Base-by-base conservation (phyloP, 805 yeast genomes). In the Jamesozyma lodderae region DNA sequence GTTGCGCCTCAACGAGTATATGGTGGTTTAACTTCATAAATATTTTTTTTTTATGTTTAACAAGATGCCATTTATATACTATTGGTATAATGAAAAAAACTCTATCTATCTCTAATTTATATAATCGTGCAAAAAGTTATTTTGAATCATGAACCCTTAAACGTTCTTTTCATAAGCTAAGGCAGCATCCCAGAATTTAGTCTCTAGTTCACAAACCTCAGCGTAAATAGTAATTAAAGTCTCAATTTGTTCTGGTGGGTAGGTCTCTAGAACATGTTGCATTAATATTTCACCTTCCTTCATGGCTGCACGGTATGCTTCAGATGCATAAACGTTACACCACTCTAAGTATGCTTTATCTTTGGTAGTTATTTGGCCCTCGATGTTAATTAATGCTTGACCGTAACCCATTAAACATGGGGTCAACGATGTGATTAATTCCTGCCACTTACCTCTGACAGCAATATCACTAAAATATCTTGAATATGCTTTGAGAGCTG, bases 381-480 rank as follows among this genome's bases (percentile, higher is more conserved):
- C 62, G 17, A 57, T 48, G 5, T 52, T 46, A 2, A 41, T 30
- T 0, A 75, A 73, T 1, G 87, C 86, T 34, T 71, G 67, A 25
- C 71, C 72, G 53, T 81, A 81, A 1, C 94, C 94, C 53, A 77
- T 70, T 35, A 81, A 59, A 56, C 94, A 83, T 1, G 94, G 92
- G 6, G 85, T 72, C 38, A 81, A 57, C 0, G 90, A 83, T 6
- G 79, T 70, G 41, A 75, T 75, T 36, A 81, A 69, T 33, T 77
- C 82, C 22, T 78, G 55, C 73, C 79, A 79, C 52, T 79, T 79
- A 20, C 72, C 69, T 29, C 60, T 62, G 18, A 64, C 59, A 4
- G 79, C 79, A 5, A 79, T 59, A 16, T 72, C 68, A 29, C 69
- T 49, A 41, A 84, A 63, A 45, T 75, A 81, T 27, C 79, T 66